Evolutionary conservation across 805 yeast species (phyloP).

Genomic region (Saccharomycopsis vini): DNA sequence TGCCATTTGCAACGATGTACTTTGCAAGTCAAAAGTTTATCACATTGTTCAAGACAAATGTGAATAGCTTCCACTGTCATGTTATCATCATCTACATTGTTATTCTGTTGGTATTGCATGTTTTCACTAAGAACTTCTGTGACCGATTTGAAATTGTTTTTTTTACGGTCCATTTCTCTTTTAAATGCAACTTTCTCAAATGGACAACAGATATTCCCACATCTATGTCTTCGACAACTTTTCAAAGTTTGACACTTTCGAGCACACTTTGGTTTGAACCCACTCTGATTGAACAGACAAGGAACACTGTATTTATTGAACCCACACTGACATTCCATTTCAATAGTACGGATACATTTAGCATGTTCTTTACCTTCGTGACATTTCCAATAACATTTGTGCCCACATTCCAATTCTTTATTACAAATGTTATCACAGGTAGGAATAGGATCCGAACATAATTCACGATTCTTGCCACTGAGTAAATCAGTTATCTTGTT

Average conservation of each 20-base stretch:
- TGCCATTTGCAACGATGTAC: constrained; percentile 59
- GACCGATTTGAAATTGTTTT: constrained; percentile 36
- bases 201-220: constrained; percentile 59
- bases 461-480: constrained; percentile 32
- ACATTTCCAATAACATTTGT: constrained; percentile 55
- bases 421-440: constrained; percentile 61
- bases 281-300: constrained; percentile 47
- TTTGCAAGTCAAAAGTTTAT: constrained; percentile 53
- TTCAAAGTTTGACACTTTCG: constrained; percentile 66
- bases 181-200: constrained; percentile 49
- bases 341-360: constrained; percentile 49
- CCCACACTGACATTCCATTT: constrained; percentile 55
- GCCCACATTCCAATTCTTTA: constrained; percentile 64
- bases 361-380: constrained; percentile 69
- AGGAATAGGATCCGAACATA: constrained; percentile 74
- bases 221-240: constrained; percentile 76
- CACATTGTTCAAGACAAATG: constrained; percentile 61
- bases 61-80: constrained; percentile 61
- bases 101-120: background rate
- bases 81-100: constrained; percentile 31
- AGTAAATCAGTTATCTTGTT: constrained; percentile 34
- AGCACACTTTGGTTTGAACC: constrained; percentile 50
- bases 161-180: constrained; percentile 39
- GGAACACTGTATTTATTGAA: constrained; percentile 49
- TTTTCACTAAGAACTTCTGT: background rate